Evolutionary conservation across 176 grass and related monocot genomes (phyloP).

Genomic region (Bothriochloa decipiens): DNA sequence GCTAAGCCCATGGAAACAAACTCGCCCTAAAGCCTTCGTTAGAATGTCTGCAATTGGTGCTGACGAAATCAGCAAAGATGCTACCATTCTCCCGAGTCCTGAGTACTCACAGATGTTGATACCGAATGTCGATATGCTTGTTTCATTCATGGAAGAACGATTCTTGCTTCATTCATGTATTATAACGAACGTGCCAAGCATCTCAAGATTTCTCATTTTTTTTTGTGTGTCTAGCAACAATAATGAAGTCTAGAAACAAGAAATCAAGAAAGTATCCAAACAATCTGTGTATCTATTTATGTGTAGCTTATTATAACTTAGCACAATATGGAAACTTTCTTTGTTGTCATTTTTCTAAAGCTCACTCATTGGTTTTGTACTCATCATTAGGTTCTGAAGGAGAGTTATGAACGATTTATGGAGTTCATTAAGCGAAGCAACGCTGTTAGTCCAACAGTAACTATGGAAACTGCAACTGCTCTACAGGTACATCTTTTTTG

Average conservation of each 20-base stretch:
- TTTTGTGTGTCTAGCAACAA: not conserved
- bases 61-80: too few relatives aligned
- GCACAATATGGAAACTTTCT: not conserved
- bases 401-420: slow-evolving; percentile 88
- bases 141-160: too few relatives aligned
- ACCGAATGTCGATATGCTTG: too few relatives aligned
- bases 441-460: slow-evolving; percentile 87
- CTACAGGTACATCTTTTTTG: slow-evolving; percentile 64
- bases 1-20: not conserved
- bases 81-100: too few relatives aligned
- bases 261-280: not conserved
- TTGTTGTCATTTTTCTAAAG: slow-evolving; percentile 15
- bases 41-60: too few relatives aligned
- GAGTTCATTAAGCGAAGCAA: slow-evolving; percentile 94
- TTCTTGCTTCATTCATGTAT: not conserved
- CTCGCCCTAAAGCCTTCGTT: too few relatives aligned
- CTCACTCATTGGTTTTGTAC: not conserved
- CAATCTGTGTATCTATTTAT: not conserved
- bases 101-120: too few relatives aligned
- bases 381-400: slow-evolving; percentile 71
- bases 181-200: not conserved
- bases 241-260: not conserved
- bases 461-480: slow-evolving; percentile 92
- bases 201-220: slow-evolving; percentile 6
- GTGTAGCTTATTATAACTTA: not conserved